These are phyloP conservation scores for Plasmodium cynomolgi DNA, from an alignment of 169 alveolate genomes.

Conservation along the genomic window DNA sequence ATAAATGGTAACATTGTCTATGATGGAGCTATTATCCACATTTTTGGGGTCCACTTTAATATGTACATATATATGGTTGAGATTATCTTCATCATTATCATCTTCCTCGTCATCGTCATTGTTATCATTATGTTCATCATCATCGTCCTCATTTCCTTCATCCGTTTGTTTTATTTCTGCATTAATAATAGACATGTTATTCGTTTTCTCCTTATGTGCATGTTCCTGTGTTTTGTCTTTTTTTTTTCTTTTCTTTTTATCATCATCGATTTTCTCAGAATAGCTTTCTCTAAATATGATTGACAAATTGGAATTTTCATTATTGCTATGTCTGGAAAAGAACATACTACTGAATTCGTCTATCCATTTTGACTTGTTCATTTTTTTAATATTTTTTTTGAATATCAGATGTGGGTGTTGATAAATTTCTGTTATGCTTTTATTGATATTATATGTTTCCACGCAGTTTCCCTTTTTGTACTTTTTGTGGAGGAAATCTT, in stretches of 20 bases:
- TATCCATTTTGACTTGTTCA: conserved; percentile 69
- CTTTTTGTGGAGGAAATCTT: conserved; percentile 10
- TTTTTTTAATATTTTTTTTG: conserved; percentile 66
- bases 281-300: conserved; percentile 29
- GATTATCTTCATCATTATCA: conserved; percentile 7
- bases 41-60: conserved; percentile 56
- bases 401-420: conserved; percentile 62
- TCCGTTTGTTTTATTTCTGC: not conserved
- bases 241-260: conserved; percentile 49
- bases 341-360: conserved; percentile 72
- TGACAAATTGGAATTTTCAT: conserved; percentile 51
- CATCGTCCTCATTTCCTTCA: conserved; percentile 26
- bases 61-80: conserved; percentile 34
- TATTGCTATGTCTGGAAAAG: conserved; percentile 52
- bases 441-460: conserved; percentile 58
- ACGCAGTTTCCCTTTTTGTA: conserved; percentile 58
- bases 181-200: not conserved
- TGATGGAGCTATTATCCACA: conserved; percentile 48
- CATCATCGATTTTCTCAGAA: conserved; percentile 46
- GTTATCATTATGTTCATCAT: not conserved
- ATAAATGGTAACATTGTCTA: conserved; percentile 58
- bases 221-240: conserved; percentile 7
- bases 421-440: conserved; percentile 60
- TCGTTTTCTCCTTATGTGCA: conserved; percentile 4
- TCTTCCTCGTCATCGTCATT: not conserved